These are phyloP conservation scores for Aspergillus hortae DNA, from an alignment of 2,329 filamentous ascomycete species.

Conservation along the genomic window DNA sequence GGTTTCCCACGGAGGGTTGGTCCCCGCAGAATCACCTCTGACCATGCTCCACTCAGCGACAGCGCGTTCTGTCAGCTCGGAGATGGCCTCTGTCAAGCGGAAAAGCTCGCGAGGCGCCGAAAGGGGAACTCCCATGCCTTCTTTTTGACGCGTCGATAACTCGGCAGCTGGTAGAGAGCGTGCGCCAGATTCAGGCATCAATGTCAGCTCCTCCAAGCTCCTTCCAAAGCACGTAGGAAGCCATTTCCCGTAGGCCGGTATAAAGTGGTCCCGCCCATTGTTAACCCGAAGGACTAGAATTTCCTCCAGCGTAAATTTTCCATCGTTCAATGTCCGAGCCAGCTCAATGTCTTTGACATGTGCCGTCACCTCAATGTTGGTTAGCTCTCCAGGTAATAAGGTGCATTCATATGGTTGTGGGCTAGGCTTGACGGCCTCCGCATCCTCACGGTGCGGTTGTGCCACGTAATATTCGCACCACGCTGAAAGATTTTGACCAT, in stretches of 20 bases:
- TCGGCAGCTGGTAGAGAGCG: constrained; percentile 56
- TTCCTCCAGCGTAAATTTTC: constrained; percentile 67
- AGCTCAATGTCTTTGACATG: constrained; percentile 62
- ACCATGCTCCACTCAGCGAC: constrained; percentile 63
- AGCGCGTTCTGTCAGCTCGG: constrained; percentile 55
- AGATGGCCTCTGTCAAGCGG: constrained; percentile 77
- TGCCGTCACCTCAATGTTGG: constrained; percentile 65
- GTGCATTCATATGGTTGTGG: constrained; percentile 52
- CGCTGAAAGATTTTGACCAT: constrained; percentile 44
- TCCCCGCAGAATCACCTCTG: constrained; percentile 33
- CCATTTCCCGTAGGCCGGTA: constrained; percentile 77
- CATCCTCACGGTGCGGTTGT: constrained; percentile 42
- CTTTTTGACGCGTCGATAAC: constrained; percentile 31
- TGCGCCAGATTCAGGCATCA: constrained; percentile 73
- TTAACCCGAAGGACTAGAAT: constrained; percentile 81
- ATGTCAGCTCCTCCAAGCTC: constrained; percentile 82
- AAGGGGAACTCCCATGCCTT: constrained; percentile 50
- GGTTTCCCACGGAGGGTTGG: constrained; percentile 49
- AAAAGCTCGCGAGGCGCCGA: constrained; percentile 88
- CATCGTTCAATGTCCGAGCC: constrained; percentile 69
- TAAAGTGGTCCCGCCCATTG: constrained; percentile 85
- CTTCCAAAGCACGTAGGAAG: constrained; percentile 76
- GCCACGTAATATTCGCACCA: constrained; percentile 73
- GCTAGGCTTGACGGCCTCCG: constrained; percentile 24
- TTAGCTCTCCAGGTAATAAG: constrained; percentile 80